Base-by-base conservation (phyloP, 1,284 basidiomycete species). In the Leccinum angustisporum region DNA sequence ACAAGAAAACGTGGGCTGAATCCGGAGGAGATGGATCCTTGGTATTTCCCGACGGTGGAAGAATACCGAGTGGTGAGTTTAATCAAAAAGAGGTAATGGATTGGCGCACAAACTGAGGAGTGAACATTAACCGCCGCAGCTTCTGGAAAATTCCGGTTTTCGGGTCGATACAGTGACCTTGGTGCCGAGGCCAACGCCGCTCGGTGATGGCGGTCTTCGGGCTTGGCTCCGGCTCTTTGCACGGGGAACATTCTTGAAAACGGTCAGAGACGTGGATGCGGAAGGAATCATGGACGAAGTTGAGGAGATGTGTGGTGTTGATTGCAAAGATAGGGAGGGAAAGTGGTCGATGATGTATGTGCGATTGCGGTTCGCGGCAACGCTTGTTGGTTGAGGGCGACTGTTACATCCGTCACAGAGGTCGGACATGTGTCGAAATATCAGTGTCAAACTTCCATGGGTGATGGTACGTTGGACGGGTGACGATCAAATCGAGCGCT, bases 1-100 rank as follows among this genome's bases (percentile, higher is more conserved):
- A 72, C 89, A 40, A 76, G 75, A 56, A 75, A 76, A n/a, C 78
- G 81, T 18, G 88, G 88, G 0, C 74, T 85, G 55, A 80, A 93
- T 69, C 84, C 90, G 5, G 70, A 74, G 3, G 66, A 73, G 7
- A 71, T 85, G 40, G 92, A 95, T 70, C 92, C 92, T 0, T 95
- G 91, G 91, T 93, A 86, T 75, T 94, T 92, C 69, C 92, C 93
- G 1, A 87, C 88, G 0, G 78, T 79, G 4, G 80, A 82, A 46
- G 84, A 89, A 63, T 93, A 94, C 72, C 75, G 72, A 34, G 76
- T 77, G 67, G 88, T 88, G 67, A 64, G 80, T 65, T 4, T 8
- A 14, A 48, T 48, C 46, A 43, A 46, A 36, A 43, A 21, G 50
- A 38, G 13, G 51, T 18, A 13, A 21, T 53, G 33, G 48, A 53